Percentiles rank a stretch among this genome's conserved stretches.
Evolutionary conservation across 225 moss, liverwort and hornwort species (phyloP).

Genomic region (Ulota crispa): DNA sequence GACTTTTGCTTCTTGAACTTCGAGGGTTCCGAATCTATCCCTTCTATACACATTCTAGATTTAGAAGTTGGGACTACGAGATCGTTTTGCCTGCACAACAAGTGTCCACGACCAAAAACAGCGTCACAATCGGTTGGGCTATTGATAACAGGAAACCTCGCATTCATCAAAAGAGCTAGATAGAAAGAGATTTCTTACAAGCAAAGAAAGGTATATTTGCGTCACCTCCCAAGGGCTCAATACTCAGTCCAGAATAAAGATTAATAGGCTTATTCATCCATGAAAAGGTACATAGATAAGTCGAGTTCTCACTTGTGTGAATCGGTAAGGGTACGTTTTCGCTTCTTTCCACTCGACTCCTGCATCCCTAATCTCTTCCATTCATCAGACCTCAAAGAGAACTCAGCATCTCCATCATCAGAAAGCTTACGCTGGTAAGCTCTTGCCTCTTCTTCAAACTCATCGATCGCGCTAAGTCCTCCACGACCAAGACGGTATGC

Average conservation of each 20-base stretch:
- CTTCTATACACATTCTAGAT: slow-evolving; percentile 5
- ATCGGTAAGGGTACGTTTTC: slow-evolving; percentile 41
- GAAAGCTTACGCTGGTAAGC: slow-evolving; percentile 66
- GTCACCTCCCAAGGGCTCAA: background rate
- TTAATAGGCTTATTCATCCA: background rate
- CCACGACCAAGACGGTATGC: slow-evolving; percentile 33
- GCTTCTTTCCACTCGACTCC: slow-evolving; percentile 48
- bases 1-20: slow-evolving; percentile 37
- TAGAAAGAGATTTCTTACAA: background rate
- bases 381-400: slow-evolving; percentile 37
- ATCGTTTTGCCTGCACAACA: slow-evolving; percentile 32
- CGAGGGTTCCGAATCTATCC: slow-evolving; percentile 12
- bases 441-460: slow-evolving; percentile 63
- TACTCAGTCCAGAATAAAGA: background rate
- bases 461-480: slow-evolving; percentile 57
- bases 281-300: background rate
- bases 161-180: background rate
- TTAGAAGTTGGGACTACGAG: slow-evolving; percentile 12
- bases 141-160: background rate
- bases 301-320: slow-evolving; percentile 34
- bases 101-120: slow-evolving; percentile 1
- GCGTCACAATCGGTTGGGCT: background rate
- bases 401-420: slow-evolving; percentile 53
- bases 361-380: slow-evolving; percentile 22
- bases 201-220: background rate